These are phyloP conservation scores for Heritiera fomes DNA, from an alignment of 345 rosid genomes.

Conservation along the genomic window DNA sequence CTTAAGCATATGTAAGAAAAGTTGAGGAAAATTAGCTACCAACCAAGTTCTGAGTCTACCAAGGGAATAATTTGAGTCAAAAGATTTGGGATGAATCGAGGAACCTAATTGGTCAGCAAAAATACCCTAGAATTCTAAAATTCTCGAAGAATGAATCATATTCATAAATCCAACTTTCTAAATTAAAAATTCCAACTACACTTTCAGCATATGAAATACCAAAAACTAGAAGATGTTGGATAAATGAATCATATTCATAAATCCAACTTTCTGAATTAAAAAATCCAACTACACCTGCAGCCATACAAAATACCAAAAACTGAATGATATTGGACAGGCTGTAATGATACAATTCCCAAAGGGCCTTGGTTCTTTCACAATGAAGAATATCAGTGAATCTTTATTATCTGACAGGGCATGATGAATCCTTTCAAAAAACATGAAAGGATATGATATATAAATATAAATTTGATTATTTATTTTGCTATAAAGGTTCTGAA, in stretches of 20 bases:
- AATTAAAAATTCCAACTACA: too few species aligned
- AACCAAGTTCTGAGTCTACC: neutral
- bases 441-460: too few species aligned
- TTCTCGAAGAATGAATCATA: neutral
- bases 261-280: neutral
- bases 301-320: neutral
- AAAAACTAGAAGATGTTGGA: neutral
- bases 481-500: neutral
- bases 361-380: neutral
- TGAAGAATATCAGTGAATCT: neutral
- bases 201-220: neutral
- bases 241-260: too few species aligned
- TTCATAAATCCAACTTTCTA: neutral
- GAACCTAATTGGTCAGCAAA: neutral
- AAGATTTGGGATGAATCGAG: neutral
- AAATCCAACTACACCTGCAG: neutral
- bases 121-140: neutral
- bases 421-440: too few species aligned
- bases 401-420: neutral
- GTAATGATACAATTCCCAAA: neutral
- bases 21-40: neutral
- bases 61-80: neutral
- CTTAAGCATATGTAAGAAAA: neutral
- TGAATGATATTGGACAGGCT: neutral
- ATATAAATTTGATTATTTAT: neutral